These are phyloP conservation scores for Bonia amplexicaulis DNA, from an alignment of 176 grass and related monocot species.

Conservation along the genomic window DNA sequence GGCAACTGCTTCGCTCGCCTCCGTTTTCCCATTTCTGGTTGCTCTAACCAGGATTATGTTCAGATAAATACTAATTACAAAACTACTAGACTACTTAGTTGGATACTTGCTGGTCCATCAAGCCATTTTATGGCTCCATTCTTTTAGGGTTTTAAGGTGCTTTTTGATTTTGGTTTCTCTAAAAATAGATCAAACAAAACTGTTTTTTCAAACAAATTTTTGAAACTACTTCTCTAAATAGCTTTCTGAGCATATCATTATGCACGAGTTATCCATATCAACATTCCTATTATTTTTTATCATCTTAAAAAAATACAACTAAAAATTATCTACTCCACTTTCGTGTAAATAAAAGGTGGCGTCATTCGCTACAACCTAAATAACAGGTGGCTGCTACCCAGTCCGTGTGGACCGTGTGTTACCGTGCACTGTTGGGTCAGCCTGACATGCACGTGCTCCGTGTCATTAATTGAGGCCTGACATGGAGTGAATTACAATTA, in stretches of 20 bases:
- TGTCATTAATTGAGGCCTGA: neutral
- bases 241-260: too few species aligned
- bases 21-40: too few species aligned
- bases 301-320: fast-evolving
- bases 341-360: too few species aligned
- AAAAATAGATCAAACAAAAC: too few species aligned
- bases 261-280: too few species aligned
- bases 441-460: neutral
- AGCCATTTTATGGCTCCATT: neutral
- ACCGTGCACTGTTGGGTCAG: neutral
- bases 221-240: too few species aligned
- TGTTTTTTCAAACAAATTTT: too few species aligned
- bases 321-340: too few species aligned
- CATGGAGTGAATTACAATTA: neutral
- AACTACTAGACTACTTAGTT: neutral
- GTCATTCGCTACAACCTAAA: too few species aligned
- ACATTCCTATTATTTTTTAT: fast-evolving
- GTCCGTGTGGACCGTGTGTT: neutral
- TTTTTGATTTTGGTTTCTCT: fast-evolving
- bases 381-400: neutral
- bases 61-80: too few species aligned
- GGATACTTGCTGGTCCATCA: neutral
- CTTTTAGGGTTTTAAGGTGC: too few species aligned
- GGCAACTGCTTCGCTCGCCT: neutral
- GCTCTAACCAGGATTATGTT: too few species aligned